Conservation (phyloP, 2,329 filamentous ascomycete species). For the Chlorencoelia australis region DNA sequence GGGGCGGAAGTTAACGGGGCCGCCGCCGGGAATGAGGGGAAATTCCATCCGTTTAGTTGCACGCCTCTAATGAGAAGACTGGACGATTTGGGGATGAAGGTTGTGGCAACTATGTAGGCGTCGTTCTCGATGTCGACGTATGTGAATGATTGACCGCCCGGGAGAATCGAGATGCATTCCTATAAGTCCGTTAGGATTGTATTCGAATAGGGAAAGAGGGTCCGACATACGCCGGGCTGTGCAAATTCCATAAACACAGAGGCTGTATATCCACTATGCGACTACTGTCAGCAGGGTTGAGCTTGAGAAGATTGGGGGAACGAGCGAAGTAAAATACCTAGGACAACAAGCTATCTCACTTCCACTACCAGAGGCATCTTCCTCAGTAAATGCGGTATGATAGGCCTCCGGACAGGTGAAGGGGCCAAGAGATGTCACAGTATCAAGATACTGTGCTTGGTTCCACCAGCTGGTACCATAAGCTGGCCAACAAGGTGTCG, state of each 20-base stretch:
- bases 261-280: too few species aligned
- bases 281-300: too few species aligned
- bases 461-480: not conserved
- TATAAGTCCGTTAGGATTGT: not conserved
- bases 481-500: not conserved
- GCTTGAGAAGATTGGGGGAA: too few species aligned
- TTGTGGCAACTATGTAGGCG: not conserved
- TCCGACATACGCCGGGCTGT: not conserved
- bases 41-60: not conserved
- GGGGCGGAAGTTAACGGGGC: too few species aligned
- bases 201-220: not conserved
- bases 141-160: not conserved
- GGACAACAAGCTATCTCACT: not conserved
- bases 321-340: not conserved
- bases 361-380: not conserved
- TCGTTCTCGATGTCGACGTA: not conserved
- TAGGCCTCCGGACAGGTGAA: not conserved
- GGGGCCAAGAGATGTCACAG: not conserved
- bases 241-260: too few species aligned
- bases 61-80: not conserved
- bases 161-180: not conserved
- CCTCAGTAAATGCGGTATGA: not conserved
- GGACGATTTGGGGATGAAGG: not conserved
- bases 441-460: not conserved
- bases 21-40: too few species aligned